Conservation (phyloP, 805 yeast species). For the Metschnikowia koreensis region DNA sequence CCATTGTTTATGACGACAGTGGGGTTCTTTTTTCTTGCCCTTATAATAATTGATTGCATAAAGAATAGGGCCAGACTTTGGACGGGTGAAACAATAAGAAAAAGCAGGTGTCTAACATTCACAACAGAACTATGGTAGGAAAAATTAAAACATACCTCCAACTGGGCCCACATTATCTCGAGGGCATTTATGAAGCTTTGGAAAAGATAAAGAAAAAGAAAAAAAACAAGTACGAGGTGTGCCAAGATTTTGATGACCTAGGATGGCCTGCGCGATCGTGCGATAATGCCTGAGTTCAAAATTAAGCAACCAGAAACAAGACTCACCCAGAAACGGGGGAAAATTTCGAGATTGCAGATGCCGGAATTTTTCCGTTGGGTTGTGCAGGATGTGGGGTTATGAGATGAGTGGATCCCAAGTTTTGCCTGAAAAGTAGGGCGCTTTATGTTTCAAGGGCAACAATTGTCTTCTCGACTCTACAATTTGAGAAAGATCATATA, state of each 20-base stretch:
- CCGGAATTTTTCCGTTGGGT: not conserved
- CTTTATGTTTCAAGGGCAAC: too few species aligned
- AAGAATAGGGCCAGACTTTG: not conserved
- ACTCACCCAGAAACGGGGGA: not conserved
- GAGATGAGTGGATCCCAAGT: not conserved
- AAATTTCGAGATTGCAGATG: not conserved
- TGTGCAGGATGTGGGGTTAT: not conserved
- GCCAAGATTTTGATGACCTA: not conserved
- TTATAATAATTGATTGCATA: too few species aligned
- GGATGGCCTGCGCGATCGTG: not conserved
- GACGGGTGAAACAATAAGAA: constrained; percentile 3
- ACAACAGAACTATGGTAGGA: not conserved
- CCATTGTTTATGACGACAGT: too few species aligned
- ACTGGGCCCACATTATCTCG: constrained; percentile 28
- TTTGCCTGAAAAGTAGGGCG: too few species aligned
- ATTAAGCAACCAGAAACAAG: not conserved
- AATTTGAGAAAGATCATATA: too few species aligned
- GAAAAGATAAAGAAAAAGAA: too few species aligned
- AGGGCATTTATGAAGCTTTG: constrained; percentile 1
- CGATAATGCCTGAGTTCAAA: not conserved
- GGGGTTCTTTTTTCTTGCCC: too few species aligned
- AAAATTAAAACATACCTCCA: constrained; percentile 30
- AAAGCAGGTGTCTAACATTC: not conserved
- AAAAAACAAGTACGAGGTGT: not conserved
- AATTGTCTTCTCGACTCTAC: too few species aligned